phyloP scores from a whole-genome alignment of 2,329 filamentous ascomycete genomes.

The Pyrenochaeta sp. region DNA sequence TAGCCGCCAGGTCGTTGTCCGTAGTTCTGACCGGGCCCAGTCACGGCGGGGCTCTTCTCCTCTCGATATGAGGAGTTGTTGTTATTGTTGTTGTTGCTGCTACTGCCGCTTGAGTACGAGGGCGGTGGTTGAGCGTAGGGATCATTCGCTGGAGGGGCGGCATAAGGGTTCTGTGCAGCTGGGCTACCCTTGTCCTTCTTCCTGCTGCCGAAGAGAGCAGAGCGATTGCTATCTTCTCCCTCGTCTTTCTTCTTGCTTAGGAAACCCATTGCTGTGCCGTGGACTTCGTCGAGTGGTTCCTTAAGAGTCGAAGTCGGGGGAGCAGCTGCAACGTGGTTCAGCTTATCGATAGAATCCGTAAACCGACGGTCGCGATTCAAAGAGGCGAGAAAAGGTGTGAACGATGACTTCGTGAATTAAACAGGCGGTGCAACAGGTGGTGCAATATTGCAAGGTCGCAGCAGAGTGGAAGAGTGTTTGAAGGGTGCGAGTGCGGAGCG shows the following conservation, averaged over 20 bases:
- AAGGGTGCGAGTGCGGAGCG: slow-evolving; percentile 24
- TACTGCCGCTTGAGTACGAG: slow-evolving; percentile 45
- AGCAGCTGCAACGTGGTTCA: slow-evolving; percentile 23
- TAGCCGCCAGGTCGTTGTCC: slow-evolving; percentile 48
- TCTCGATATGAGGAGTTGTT: slow-evolving; percentile 36
- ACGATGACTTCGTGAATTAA: background rate
- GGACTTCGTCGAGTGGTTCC: background rate
- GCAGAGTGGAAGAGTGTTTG: slow-evolving; percentile 27
- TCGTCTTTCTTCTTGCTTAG: slow-evolving; percentile 64
- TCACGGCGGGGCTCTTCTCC: slow-evolving; percentile 56
- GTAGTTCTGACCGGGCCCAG: slow-evolving; percentile 52
- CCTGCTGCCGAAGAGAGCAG: slow-evolving; percentile 66
- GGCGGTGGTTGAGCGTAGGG: slow-evolving; percentile 61
- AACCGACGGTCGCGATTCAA: background rate
- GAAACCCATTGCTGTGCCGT: slow-evolving; percentile 53
- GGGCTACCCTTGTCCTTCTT: slow-evolving; percentile 60
- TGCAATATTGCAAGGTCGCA: slow-evolving; percentile 13
- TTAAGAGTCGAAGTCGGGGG: background rate
- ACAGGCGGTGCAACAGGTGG: background rate
- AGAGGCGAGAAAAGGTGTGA: background rate
- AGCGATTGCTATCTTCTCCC: slow-evolving; percentile 63
- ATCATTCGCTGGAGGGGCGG: slow-evolving; percentile 57
- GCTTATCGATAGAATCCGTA: slow-evolving; percentile 22
- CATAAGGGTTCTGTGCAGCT: slow-evolving; percentile 56
- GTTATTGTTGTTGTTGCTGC: slow-evolving; percentile 19